Percentiles rank a stretch among this genome's conserved stretches.
phyloP scores from a whole-genome alignment of 73 alveolate species.

The Symbiodinium natans region DNA sequence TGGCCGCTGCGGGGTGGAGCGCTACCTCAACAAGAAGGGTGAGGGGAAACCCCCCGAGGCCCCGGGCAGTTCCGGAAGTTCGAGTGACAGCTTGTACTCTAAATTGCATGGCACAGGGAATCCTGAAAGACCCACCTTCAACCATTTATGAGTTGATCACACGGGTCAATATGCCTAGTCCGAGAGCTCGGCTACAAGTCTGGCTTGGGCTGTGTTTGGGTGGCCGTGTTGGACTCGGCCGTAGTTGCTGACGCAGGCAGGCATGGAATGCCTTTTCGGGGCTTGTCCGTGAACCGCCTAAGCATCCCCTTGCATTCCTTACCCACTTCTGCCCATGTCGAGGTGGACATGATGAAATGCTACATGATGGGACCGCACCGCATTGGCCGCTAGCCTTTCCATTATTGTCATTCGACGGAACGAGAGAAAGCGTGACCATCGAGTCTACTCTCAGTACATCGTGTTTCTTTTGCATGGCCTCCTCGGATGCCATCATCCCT shows the following conservation, averaged over 20 bases:
- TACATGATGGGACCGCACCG: constrained; percentile 94
- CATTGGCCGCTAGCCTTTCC: constrained; percentile 23
- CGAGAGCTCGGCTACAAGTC: too few relatives aligned
- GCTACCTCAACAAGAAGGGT: constrained; percentile 91
- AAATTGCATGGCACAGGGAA: too few relatives aligned
- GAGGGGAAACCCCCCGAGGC: constrained; percentile 16
- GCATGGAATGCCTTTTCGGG: too few relatives aligned
- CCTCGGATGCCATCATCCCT: not conserved
- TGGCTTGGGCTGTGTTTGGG: not conserved
- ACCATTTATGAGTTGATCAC: too few relatives aligned
- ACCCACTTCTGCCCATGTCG: not conserved
- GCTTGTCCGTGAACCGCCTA: not conserved
- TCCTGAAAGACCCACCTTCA: too few relatives aligned
- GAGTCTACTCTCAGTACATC: not conserved
- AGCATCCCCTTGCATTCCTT: not conserved
- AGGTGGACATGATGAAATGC: constrained; percentile 92
- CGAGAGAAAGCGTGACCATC: not conserved
- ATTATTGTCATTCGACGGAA: not conserved
- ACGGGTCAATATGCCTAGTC: too few relatives aligned
- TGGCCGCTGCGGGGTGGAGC: constrained; percentile 94
- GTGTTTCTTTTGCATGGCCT: not conserved
- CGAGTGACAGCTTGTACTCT: too few relatives aligned
- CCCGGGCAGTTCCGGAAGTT: too few relatives aligned
- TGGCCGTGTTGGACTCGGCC: too few relatives aligned
- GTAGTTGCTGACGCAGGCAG: too few relatives aligned